Conservation (phyloP, 495 filamentous ascomycete genomes). For the Beverwykella pulmonaria region DNA sequence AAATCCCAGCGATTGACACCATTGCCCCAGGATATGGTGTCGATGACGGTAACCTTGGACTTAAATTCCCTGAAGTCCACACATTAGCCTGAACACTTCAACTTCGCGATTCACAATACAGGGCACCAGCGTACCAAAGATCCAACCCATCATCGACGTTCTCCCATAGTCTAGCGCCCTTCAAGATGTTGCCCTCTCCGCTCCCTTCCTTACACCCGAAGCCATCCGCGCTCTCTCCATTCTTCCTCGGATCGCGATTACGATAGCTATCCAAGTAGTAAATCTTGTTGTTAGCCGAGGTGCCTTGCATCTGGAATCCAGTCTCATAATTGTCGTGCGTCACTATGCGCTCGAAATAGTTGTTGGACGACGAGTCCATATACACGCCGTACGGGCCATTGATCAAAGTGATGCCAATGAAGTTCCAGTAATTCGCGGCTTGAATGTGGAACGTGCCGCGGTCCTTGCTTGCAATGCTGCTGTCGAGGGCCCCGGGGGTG, state of each 20-base stretch:
- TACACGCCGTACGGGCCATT: slow-evolving; percentile 43
- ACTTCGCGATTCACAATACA: background rate
- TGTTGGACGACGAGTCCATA: slow-evolving; percentile 31
- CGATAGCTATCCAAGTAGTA: slow-evolving; percentile 41
- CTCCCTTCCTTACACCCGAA: slow-evolving; percentile 42
- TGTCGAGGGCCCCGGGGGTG: slow-evolving; percentile 2
- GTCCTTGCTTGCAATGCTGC: slow-evolving; percentile 24
- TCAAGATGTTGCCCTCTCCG: slow-evolving; percentile 39
- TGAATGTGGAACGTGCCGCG: slow-evolving; percentile 41
- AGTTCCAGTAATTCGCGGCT: slow-evolving; percentile 39
- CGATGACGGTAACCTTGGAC: slow-evolving; percentile 41
- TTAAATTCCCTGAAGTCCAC: slow-evolving; percentile 32
- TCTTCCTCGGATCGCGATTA: slow-evolving; percentile 44
- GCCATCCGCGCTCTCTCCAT: slow-evolving; percentile 43
- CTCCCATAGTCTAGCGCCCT: slow-evolving; percentile 41
- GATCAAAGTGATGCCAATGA: slow-evolving; percentile 36
- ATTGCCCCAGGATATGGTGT: slow-evolving; percentile 44
- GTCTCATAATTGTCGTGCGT: slow-evolving; percentile 45
- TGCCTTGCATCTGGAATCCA: slow-evolving; percentile 42
- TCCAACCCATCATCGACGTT: slow-evolving; percentile 45
- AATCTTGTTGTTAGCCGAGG: slow-evolving; percentile 38
- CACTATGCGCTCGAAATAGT: slow-evolving; percentile 39
- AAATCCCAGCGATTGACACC: slow-evolving; percentile 45
- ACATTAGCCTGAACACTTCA: background rate
- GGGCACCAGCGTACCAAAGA: slow-evolving; percentile 25